Evolutionary conservation across 2,329 filamentous ascomycete species (phyloP).

Genomic region (Camptophora hylomeconis): DNA sequence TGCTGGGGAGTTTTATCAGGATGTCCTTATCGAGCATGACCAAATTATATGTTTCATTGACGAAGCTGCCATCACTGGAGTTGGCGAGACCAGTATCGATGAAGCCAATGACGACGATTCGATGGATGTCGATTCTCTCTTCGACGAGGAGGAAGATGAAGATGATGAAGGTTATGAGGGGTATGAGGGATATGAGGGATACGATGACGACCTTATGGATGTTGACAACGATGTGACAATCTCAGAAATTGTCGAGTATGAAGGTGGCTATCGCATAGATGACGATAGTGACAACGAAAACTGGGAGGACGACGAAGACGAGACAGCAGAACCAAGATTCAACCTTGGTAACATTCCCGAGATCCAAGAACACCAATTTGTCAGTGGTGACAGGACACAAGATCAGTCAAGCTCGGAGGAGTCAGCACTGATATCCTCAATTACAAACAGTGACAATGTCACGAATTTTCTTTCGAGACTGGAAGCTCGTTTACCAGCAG

Average conservation of each 20-base stretch:
- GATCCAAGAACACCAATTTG: no score
- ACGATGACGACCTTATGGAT: constrained; percentile 8
- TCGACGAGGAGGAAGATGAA: constrained; percentile 19
- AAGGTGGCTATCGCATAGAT: constrained; percentile 30
- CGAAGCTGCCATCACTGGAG: constrained; percentile 19
- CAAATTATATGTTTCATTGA: constrained; percentile 33
- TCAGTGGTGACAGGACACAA: constrained; percentile 6
- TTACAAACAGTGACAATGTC: no score
- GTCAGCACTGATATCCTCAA: no score
- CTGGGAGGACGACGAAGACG: constrained; percentile 17
- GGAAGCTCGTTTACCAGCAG: constrained; percentile 4
- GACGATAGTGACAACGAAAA: constrained; percentile 30
- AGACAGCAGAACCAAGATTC: neutral
- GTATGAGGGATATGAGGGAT: constrained; percentile 14
- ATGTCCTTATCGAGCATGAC: constrained; percentile 38
- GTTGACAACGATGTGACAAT: constrained; percentile 17
- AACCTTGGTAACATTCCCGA: no score
- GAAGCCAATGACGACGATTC: constrained; percentile 23
- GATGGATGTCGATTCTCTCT: constrained; percentile 22
- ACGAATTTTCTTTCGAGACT: no score
- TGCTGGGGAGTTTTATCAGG: constrained; percentile 33
- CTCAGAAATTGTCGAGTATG: constrained; percentile 28
- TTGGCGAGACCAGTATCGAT: no score
- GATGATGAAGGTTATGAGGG: constrained; percentile 19
- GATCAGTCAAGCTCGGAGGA: no score